phyloP scores from a whole-genome alignment of 2,329 filamentous ascomycete genomes.

The Phialophora expanda region DNA sequence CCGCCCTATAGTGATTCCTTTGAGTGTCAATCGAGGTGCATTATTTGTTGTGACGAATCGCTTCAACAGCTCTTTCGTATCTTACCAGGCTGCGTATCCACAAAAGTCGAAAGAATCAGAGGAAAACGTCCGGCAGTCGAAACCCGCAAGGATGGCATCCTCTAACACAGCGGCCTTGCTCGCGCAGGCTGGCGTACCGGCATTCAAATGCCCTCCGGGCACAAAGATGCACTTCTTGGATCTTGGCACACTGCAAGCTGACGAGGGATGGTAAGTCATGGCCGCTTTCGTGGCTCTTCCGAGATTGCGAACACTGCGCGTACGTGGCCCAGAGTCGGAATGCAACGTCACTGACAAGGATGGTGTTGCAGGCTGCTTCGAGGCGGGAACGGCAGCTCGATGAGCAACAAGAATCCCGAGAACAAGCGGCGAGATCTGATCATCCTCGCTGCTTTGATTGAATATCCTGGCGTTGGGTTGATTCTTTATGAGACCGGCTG shows the following conservation, averaged over 20 bases:
- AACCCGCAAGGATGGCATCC: conserved; percentile 20
- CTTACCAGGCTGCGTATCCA: background rate
- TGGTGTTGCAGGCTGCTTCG: conserved; percentile 43
- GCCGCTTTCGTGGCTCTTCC: background rate
- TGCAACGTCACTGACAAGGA: background rate
- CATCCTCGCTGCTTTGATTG: conserved; percentile 52
- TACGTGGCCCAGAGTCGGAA: background rate
- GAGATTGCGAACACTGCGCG: background rate
- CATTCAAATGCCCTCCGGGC: conserved; percentile 49
- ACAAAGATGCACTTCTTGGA: conserved; percentile 57
- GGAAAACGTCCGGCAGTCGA: background rate
- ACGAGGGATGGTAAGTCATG: conserved; percentile 53
- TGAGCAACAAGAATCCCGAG: conserved; percentile 46
- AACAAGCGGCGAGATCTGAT: conserved; percentile 52
- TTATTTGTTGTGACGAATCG: background rate
- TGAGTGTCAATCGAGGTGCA: background rate
- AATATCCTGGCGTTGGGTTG: conserved; percentile 52
- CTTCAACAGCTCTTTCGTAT: background rate
- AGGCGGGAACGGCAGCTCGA: conserved; percentile 48
- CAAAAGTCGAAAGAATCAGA: background rate
- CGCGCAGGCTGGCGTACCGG: conserved; percentile 26
- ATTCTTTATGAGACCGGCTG: conserved; percentile 56
- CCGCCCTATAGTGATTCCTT: background rate
- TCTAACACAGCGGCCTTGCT: conserved; percentile 21
- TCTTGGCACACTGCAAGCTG: conserved; percentile 53